A percentile compares a stretch with the other conserved stretches of the same genome.
Evolutionary conservation across 2,329 filamentous ascomycete genomes (phyloP).

Genomic region (Aureobasidium sp.): DNA sequence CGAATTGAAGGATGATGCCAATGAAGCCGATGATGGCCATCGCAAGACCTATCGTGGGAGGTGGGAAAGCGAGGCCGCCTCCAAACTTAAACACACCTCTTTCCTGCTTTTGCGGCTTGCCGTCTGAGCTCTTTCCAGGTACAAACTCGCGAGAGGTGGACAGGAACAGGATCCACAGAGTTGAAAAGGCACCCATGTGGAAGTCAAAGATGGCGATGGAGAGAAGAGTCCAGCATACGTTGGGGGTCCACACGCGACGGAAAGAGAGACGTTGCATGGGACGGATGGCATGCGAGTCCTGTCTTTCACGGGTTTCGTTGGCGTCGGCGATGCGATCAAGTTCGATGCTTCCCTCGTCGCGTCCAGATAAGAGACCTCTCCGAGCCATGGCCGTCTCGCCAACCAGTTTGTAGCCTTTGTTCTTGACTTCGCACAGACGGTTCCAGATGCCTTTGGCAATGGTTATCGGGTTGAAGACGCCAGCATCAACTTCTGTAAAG

Average conservation of each 20-base stretch:
- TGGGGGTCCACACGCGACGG: slow-evolving; percentile 44
- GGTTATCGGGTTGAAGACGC: slow-evolving; percentile 20
- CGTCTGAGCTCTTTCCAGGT: slow-evolving; percentile 22
- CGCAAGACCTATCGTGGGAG: slow-evolving; percentile 63
- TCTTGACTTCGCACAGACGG: slow-evolving; percentile 19
- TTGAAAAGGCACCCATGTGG: slow-evolving; percentile 65
- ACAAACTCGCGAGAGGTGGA: slow-evolving; percentile 55
- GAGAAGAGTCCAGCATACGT: slow-evolving; percentile 50
- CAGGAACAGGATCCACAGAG: slow-evolving; percentile 68
- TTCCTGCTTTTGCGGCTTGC: slow-evolving; percentile 27
- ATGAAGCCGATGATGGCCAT: slow-evolving; percentile 69
- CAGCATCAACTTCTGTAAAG: slow-evolving; percentile 16
- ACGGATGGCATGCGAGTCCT: slow-evolving; percentile 20
- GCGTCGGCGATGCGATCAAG: slow-evolving; percentile 25
- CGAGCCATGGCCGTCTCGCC: slow-evolving; percentile 21
- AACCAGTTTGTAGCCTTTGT: slow-evolving; percentile 23
- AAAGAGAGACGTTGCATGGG: slow-evolving; percentile 38
- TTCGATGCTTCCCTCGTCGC: slow-evolving; percentile 25
- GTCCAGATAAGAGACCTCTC: slow-evolving; percentile 25
- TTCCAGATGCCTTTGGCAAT: slow-evolving; percentile 18
- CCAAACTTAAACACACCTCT: slow-evolving; percentile 50
- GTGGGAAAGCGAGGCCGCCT: slow-evolving; percentile 67
- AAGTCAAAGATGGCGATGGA: slow-evolving; percentile 63
- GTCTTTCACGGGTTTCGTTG: slow-evolving; percentile 22
- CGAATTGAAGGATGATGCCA: slow-evolving; percentile 64